Conservation (phyloP, 106 monocot species). For the Dioscorea zingiberensis region DNA sequence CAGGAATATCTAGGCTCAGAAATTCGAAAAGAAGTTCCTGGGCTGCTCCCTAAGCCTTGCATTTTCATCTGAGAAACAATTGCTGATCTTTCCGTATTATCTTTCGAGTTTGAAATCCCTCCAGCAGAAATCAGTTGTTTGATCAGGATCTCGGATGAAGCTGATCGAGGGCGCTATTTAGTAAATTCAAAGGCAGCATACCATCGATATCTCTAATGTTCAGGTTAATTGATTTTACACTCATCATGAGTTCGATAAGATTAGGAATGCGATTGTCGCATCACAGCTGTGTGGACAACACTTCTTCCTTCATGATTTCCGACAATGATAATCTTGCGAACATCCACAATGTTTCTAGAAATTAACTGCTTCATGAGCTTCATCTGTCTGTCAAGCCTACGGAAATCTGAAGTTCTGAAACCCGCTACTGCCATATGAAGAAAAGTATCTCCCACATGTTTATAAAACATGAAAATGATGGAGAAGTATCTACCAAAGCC, state of each 20-base stretch:
- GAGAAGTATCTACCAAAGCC: slow-evolving; percentile 37
- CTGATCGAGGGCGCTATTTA: slow-evolving; percentile 35
- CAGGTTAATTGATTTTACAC: slow-evolving; percentile 41
- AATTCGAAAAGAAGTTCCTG: slow-evolving; percentile 73
- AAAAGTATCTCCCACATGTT: slow-evolving; percentile 72
- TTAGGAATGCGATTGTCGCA: slow-evolving; percentile 54
- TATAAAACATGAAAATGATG: slow-evolving; percentile 26
- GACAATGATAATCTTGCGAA: slow-evolving; percentile 48
- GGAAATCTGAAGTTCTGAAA: slow-evolving; percentile 70
- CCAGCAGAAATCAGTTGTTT: slow-evolving; percentile 67
- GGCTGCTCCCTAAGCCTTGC: slow-evolving; percentile 48
- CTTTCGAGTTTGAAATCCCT: slow-evolving; percentile 44
- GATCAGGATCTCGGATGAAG: slow-evolving; percentile 65
- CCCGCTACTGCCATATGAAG: slow-evolving; percentile 79
- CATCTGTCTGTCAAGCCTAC: slow-evolving; percentile 71
- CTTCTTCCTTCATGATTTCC: slow-evolving; percentile 72
- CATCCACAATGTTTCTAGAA: slow-evolving; percentile 22
- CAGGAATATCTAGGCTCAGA: slow-evolving; percentile 85
- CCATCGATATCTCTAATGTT: slow-evolving; percentile 65
- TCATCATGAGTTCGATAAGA: slow-evolving; percentile 69
- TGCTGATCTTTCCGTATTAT: slow-evolving; percentile 14
- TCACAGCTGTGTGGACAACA: slow-evolving; percentile 64
- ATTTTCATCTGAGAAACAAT: slow-evolving; percentile 41
- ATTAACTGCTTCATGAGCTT: slow-evolving; percentile 60
- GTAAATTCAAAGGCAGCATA: slow-evolving; percentile 70